phyloP scores from a whole-genome alignment of 176 grass and related monocot species.

The Saccharum spontaneum region DNA sequence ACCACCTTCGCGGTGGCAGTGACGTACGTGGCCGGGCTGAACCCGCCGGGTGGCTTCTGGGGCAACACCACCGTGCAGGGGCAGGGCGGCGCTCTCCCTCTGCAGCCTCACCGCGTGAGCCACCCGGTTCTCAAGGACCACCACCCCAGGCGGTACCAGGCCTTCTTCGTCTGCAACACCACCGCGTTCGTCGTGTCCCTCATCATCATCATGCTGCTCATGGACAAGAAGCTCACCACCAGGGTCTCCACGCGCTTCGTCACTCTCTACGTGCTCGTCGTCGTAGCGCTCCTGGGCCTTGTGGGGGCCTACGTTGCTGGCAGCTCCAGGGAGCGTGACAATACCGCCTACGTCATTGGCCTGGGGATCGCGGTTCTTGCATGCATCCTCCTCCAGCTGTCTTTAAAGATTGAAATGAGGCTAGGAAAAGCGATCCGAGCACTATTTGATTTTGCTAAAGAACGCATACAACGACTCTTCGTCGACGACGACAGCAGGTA shows the following conservation, averaged over 20 bases:
- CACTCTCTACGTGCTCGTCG: not conserved
- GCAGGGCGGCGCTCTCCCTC: no score
- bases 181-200: constrained; percentile 12
- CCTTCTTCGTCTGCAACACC: constrained; percentile 46
- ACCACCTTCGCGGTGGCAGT: constrained; percentile 28
- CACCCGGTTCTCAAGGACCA: not conserved
- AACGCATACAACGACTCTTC: not conserved
- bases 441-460: not conserved
- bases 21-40: constrained; percentile 43
- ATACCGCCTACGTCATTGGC: constrained; percentile 23
- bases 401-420: not conserved
- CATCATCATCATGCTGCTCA: constrained; percentile 29
- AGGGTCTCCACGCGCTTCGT: not conserved
- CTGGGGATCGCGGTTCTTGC: constrained; percentile 18
- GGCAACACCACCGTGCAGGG: no score
- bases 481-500: not conserved
- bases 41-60: constrained; percentile 25
- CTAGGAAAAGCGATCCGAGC: not conserved
- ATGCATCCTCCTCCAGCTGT: constrained; percentile 23
- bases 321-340: constrained; percentile 23
- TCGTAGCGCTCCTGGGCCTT: not conserved
- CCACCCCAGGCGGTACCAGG: not conserved
- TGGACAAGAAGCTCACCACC: constrained; percentile 21
- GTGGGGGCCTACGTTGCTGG: constrained; percentile 35
- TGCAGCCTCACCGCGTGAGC: no score